Conservation (phyloP, 2,329 filamentous ascomycete genomes). For the Aspergillus fumigatus region DNA sequence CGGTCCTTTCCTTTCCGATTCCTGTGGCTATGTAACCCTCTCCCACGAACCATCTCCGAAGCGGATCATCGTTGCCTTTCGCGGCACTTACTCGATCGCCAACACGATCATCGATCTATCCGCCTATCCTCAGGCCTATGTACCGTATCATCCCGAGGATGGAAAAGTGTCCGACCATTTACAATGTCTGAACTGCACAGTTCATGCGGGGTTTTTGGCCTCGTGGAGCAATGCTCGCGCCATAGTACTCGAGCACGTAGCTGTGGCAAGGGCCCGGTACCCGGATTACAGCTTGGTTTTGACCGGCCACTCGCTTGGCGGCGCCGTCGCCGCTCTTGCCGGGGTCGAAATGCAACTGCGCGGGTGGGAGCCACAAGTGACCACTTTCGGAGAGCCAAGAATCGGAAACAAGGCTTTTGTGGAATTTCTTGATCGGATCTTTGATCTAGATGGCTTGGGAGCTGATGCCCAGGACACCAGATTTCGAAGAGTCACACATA, state of each 20-base stretch:
- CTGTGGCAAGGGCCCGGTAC: conserved; percentile 55
- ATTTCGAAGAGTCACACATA: conserved; percentile 80
- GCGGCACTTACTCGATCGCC: conserved; percentile 88
- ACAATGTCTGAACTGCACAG: conserved; percentile 79
- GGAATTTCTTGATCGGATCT: conserved; percentile 51
- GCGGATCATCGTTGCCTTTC: conserved; percentile 79
- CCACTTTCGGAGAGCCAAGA: conserved; percentile 86
- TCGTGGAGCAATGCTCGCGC: conserved; percentile 76
- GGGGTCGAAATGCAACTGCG: conserved; percentile 72
- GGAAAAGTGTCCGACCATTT: conserved; percentile 40
- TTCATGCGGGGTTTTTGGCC: conserved; percentile 82
- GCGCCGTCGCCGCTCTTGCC: conserved; percentile 84
- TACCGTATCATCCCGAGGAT: conserved; percentile 67
- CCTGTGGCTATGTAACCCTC: conserved; percentile 89
- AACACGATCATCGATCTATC: conserved; percentile 90
- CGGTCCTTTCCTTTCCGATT: conserved; percentile 78
- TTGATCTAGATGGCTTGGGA: conserved; percentile 32
- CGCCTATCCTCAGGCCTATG: conserved; percentile 82
- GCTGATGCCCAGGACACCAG: conserved; percentile 18
- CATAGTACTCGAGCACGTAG: conserved; percentile 64
- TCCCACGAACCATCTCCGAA: conserved; percentile 60
- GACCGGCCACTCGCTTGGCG: conserved; percentile 87
- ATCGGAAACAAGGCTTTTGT: conserved; percentile 53
- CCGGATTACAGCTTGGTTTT: conserved; percentile 71
- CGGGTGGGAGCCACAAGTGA: conserved; percentile 73